Evolutionary conservation across 345 rosid genomes (phyloP).

Genomic region (Combretum micranthum): DNA sequence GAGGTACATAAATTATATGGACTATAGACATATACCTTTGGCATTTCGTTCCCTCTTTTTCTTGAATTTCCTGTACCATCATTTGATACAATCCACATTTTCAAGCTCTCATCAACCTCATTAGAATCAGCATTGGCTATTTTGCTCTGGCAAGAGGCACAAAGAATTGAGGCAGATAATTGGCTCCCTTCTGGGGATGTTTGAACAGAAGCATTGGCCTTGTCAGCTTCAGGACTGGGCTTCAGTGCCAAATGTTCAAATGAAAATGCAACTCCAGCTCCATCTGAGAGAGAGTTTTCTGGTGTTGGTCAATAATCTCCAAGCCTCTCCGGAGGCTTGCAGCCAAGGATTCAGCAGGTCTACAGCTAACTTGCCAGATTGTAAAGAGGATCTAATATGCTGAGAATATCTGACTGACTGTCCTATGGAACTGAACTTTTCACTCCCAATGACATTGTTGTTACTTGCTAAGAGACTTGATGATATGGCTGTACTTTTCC

Average conservation of each 20-base stretch:
- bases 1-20: no score
- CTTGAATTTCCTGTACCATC: constrained; percentile 13
- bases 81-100: constrained; percentile 35
- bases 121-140: constrained; percentile 19
- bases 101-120: constrained; percentile 47
- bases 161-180: constrained; percentile 31
- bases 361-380: constrained; percentile 57
- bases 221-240: constrained; percentile 53
- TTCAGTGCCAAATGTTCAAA: constrained; percentile 68
- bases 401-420: constrained; percentile 41
- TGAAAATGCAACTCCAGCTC: constrained; percentile 67
- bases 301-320: constrained; percentile 71
- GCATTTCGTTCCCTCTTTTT: background rate
- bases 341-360: constrained; percentile 76
- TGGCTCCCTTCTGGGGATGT: constrained; percentile 27
- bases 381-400: constrained; percentile 61
- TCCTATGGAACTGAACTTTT: constrained; percentile 20
- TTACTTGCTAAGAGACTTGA: constrained; percentile 46
- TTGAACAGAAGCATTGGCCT: constrained; percentile 33
- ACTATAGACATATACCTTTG: no score
- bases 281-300: constrained; percentile 40
- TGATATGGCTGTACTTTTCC: constrained; percentile 57
- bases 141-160: constrained; percentile 63
- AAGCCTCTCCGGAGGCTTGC: constrained; percentile 92
- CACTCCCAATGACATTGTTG: constrained; percentile 36